Evolutionary conservation across 1,284 basidiomycete genomes (phyloP), one percentile per base, ranked within the genome.

Genomic region (Fomitopsis pinicola): DNA sequence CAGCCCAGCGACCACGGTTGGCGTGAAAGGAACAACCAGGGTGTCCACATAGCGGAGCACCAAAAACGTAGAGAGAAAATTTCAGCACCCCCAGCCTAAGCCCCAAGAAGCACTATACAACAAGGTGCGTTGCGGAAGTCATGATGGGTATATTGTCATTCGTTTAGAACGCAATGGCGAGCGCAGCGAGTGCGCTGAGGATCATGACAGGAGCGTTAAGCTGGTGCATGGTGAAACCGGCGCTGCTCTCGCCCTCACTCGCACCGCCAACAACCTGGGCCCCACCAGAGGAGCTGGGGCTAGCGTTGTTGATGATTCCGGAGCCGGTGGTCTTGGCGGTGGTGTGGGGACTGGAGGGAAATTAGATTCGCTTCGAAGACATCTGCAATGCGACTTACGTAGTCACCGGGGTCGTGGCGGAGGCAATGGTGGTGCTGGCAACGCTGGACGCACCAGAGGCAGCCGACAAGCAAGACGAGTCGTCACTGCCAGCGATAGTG

Each of bases 381-480:
- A 5, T 33, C 30, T 33, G 30, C 30, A 33, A 33, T 33, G 30
- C 17, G 5, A 19, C 53, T 28, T 60, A 38, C 42, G 57, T 15
- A 15, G 36, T 26, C 8, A 15, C 38, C 38, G 14, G 2, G 33
- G 26, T 36, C 5, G 66, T 38, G 17, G 68, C 36, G 55, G 64
- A 19, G 48, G 61, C 48, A 42, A 64, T 56, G 59, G 44, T 59
- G 14, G 38, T 8, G 35, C 66, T 15, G 14, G 63, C 58, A 55
- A 33, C 35, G 38, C 26, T 33, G 10, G 28, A 66, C 56, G 61
- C 38, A 22, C 58, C 55, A 10, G 59, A 64, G n/a, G 33, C 56
- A 15, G 71, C 58, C 50, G 68, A 52, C 38, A 82, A 63, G 76
- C 88, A 89, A 46, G 83, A 82, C 28, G 72, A 61, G 67, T 86